Evolutionary conservation across 345 rosid species (phyloP).

Genomic region (Camelina neglecta): DNA sequence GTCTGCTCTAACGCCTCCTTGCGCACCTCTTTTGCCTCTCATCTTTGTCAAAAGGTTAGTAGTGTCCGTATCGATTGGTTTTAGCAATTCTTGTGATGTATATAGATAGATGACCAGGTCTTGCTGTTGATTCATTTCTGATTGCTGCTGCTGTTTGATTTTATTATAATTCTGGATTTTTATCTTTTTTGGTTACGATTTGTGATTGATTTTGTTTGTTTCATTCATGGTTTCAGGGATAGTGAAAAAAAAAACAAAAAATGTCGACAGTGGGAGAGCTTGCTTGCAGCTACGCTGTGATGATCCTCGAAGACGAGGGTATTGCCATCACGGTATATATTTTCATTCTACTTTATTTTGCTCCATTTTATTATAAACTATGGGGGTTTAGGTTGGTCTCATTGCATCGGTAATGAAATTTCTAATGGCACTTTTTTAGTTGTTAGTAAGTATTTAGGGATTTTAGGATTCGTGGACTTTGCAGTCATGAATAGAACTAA

Average conservation of each 20-base stretch:
- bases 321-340: conserved; percentile 62
- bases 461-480: too few species aligned
- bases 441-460: too few species aligned
- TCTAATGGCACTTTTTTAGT: background rate
- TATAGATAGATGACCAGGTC: too few species aligned
- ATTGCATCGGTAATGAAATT: background rate
- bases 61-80: too few species aligned
- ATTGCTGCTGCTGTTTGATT: too few species aligned
- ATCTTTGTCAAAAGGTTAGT: too few species aligned
- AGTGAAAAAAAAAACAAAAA: background rate
- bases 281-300: conserved; percentile 78
- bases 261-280: conserved; percentile 68
- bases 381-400: background rate
- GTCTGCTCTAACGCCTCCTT: too few species aligned
- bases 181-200: background rate
- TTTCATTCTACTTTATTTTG: too few species aligned
- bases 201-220: conserved; percentile 9
- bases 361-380: too few species aligned
- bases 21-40: too few species aligned
- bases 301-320: conserved; percentile 79
- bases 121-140: too few species aligned
- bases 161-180: background rate
- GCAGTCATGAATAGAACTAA: background rate
- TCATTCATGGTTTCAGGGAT: conserved; percentile 10
- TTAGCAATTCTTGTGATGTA: too few species aligned